Conservation (phyloP, 2,329 filamentous ascomycete species). For the Alternaria sp. region DNA sequence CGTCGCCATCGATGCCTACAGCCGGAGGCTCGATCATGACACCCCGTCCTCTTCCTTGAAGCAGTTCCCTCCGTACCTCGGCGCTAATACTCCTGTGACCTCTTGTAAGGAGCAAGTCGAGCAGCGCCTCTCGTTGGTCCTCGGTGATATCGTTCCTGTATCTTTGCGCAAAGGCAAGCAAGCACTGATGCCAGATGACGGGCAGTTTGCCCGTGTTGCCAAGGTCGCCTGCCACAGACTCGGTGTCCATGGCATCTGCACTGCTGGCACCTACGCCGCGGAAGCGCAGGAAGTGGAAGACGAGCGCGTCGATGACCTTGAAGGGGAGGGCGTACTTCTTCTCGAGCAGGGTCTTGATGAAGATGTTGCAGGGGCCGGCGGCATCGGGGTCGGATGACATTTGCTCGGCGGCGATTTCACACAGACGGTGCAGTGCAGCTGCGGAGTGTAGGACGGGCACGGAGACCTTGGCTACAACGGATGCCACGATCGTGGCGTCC, state of each 20-base stretch:
- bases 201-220: constrained; percentile 72
- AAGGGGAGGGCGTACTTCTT: constrained; percentile 97
- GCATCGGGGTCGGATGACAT: constrained; percentile 82
- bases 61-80: constrained; percentile 85
- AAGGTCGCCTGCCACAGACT: constrained; percentile 42
- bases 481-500: constrained; percentile 90
- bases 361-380: constrained; percentile 90
- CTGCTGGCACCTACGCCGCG: constrained; percentile 70
- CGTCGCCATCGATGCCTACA: constrained; percentile 74
- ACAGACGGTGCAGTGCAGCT: constrained; percentile 87
- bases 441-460: constrained; percentile 92
- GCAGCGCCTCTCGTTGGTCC: constrained; percentile 86
- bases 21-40: constrained; percentile 68
- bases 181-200: constrained; percentile 94
- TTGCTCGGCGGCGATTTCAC: constrained; percentile 92
- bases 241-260: constrained; percentile 61
- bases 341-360: constrained; percentile 90
- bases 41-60: constrained; percentile 86
- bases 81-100: constrained; percentile 90
- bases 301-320: constrained; percentile 90
- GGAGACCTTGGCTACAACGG: constrained; percentile 81
- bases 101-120: constrained; percentile 83
- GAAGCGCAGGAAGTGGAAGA: constrained; percentile 96
- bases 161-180: constrained; percentile 89
- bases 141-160: constrained; percentile 97